Conservation (phyloP, 768 basidiomycete genomes). For the Pulveroboletus frians region DNA sequence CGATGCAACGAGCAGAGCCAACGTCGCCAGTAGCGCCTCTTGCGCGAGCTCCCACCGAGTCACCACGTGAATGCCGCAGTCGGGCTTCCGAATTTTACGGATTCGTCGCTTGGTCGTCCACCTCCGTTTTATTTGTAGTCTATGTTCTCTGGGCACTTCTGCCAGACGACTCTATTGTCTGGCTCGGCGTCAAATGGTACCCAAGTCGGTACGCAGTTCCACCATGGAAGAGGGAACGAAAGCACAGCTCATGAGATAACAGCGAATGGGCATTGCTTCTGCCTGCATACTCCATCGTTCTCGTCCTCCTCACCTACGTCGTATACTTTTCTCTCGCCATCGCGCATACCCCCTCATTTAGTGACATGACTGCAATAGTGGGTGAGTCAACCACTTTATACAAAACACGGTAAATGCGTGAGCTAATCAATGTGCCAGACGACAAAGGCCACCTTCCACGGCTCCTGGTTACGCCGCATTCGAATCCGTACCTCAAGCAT, state of each 20-base stretch:
- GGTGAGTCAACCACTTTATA: slow-evolving; percentile 40
- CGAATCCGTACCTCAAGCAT: slow-evolving; percentile 46
- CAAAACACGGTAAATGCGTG: slow-evolving; percentile 6
- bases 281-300: slow-evolving; percentile 70
- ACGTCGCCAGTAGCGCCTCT: slow-evolving; percentile 44
- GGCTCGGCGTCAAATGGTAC: slow-evolving; percentile 76
- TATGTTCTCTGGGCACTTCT: slow-evolving; percentile 79
- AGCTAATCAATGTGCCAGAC: slow-evolving; percentile 40
- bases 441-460: slow-evolving; percentile 49
- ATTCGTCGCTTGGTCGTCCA: slow-evolving; percentile 82
- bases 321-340: slow-evolving; percentile 74
- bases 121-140: slow-evolving; percentile 61
- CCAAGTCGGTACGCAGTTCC: slow-evolving; percentile 61
- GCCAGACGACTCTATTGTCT: slow-evolving; percentile 63
- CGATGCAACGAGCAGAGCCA: slow-evolving; percentile 25
- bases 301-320: slow-evolving; percentile 71
- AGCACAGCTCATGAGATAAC: slow-evolving; percentile 1
- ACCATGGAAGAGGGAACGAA: background rate
- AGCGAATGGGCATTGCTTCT: slow-evolving; percentile 86
- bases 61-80: slow-evolving; percentile 46
- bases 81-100: slow-evolving; percentile 85
- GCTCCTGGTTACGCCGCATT: slow-evolving; percentile 8
- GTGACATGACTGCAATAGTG: slow-evolving; percentile 59
- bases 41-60: slow-evolving; percentile 37
- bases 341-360: slow-evolving; percentile 62